A percentile compares a stretch with the other conserved stretches of the same genome.
Evolutionary conservation across 345 rosid genomes (phyloP).

Genomic region (Jatropha curcas): DNA sequence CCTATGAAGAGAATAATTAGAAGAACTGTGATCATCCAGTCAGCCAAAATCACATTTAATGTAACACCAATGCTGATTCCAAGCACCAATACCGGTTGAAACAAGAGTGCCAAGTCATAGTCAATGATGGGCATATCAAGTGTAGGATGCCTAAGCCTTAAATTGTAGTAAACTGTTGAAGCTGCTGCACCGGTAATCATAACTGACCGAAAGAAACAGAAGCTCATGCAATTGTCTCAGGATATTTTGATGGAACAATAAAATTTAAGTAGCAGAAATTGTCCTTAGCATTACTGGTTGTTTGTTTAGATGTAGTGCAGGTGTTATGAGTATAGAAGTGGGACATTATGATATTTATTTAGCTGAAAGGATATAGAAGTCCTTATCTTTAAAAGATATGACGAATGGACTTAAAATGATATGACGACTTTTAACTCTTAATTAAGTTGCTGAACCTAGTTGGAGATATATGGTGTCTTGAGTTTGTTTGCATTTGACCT

Average conservation of each 20-base stretch:
- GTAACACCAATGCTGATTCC: slow-evolving; percentile 53
- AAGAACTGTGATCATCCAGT: slow-evolving; percentile 55
- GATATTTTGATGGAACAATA: neutral
- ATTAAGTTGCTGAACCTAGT: neutral
- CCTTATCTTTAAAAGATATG: neutral
- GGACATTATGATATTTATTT: neutral
- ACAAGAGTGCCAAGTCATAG: slow-evolving; percentile 52
- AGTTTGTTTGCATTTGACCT: neutral
- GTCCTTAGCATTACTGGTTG: neutral
- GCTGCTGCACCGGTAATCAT: slow-evolving; percentile 53
- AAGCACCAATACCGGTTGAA: slow-evolving; percentile 51
- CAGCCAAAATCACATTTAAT: slow-evolving; percentile 47
- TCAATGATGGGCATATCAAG: slow-evolving; percentile 50
- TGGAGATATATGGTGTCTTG: neutral
- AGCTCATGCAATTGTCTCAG: neutral
- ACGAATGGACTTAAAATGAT: neutral
- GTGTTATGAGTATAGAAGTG: too few species aligned
- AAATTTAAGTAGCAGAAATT: neutral
- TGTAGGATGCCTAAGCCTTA: slow-evolving; percentile 48
- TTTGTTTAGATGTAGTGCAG: neutral
- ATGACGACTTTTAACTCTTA: neutral
- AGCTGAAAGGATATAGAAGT: neutral
- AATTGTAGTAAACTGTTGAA: slow-evolving; percentile 42
- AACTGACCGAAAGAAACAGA: slow-evolving; percentile 23
- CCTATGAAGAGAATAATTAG: slow-evolving; percentile 46